phyloP scores from a whole-genome alignment of 495 filamentous ascomycete genomes.

The Aspergillus indologenus region DNA sequence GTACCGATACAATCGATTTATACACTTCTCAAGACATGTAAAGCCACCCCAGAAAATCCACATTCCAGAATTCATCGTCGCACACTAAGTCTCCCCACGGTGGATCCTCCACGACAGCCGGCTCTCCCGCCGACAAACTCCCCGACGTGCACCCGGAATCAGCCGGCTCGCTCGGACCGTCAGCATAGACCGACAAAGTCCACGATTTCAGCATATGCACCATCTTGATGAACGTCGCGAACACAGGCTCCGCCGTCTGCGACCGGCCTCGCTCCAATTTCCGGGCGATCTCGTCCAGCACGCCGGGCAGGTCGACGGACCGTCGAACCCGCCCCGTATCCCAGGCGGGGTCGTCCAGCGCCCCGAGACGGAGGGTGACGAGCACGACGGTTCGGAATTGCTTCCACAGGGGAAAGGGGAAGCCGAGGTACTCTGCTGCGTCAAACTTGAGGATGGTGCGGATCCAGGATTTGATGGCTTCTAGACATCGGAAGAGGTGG shows the following conservation, averaged over 20 bases:
- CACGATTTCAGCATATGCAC: no score
- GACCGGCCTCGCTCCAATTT: constrained; percentile 14
- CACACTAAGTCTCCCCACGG: no score
- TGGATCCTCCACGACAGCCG: no score
- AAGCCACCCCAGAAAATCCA: no score
- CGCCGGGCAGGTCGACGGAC: constrained; percentile 27
- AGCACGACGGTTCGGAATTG: constrained; percentile 23
- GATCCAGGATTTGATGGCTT: constrained; percentile 26
- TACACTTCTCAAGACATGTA: no score
- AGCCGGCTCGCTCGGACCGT: no score
- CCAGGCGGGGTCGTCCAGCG: constrained; percentile 36
- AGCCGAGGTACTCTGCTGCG: constrained; percentile 21
- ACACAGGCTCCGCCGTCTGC: constrained; percentile 6
- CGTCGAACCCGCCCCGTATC: constrained; percentile 25
- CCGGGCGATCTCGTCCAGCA: constrained; percentile 26
- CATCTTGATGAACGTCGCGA: not conserved
- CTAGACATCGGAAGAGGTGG: constrained; percentile 16
- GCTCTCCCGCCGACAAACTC: no score
- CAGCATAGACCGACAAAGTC: no score
- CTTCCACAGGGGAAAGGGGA: constrained; percentile 18
- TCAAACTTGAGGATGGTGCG: constrained; percentile 23
- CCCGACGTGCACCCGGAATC: no score
- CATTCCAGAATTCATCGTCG: no score
- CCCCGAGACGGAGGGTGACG: constrained; percentile 25
- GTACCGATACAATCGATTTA: no score